Percentiles rank a stretch among this genome's conserved stretches.
These are phyloP conservation scores for Aphanomyces astaci DNA, from an alignment of 352 stramenopile species.

Conservation along the genomic window DNA sequence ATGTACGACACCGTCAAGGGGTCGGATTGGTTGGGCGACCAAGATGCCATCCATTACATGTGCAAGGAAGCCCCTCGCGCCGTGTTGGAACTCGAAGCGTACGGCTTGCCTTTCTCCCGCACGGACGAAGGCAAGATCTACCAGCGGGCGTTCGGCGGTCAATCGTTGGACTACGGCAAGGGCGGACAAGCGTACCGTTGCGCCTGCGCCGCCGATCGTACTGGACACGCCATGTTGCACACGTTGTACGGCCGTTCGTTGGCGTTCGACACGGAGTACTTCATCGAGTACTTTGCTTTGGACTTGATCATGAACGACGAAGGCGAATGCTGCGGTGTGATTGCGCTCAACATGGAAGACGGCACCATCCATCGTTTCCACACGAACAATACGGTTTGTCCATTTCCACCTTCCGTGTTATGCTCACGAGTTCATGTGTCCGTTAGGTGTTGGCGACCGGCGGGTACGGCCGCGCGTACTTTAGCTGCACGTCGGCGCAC, in stretches of 20 bases:
- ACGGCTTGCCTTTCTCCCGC: slow-evolving; percentile 93
- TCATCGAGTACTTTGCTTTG: slow-evolving; percentile 97
- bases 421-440: too few species aligned
- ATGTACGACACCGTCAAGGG: slow-evolving; percentile 98
- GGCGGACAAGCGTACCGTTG: slow-evolving; percentile 93
- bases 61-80: slow-evolving; percentile 80
- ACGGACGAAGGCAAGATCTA: slow-evolving; percentile 97
- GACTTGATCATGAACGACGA: slow-evolving; percentile 93
- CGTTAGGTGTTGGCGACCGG: slow-evolving; percentile 90
- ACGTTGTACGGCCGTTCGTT: slow-evolving; percentile 94
- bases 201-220: slow-evolving; percentile 91
- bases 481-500: slow-evolving; percentile 94
- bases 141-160: slow-evolving; percentile 93
- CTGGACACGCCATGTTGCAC: slow-evolving; percentile 96
- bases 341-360: slow-evolving; percentile 96
- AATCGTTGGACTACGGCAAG: slow-evolving; percentile 94
- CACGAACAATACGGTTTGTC: slow-evolving; percentile 57
- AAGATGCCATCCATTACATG: slow-evolving; percentile 99
- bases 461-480: slow-evolving; percentile 94
- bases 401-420: background rate
- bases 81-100: slow-evolving; percentile 93
- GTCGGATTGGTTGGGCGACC: slow-evolving; percentile 94
- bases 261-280: slow-evolving; percentile 96
- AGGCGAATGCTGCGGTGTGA: slow-evolving; percentile 89
- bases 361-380: slow-evolving; percentile 93